Percentiles rank a stretch among this genome's conserved stretches.
Evolutionary conservation across 129 eudicot species (phyloP).

Genomic region (Cynara cardunculus): DNA sequence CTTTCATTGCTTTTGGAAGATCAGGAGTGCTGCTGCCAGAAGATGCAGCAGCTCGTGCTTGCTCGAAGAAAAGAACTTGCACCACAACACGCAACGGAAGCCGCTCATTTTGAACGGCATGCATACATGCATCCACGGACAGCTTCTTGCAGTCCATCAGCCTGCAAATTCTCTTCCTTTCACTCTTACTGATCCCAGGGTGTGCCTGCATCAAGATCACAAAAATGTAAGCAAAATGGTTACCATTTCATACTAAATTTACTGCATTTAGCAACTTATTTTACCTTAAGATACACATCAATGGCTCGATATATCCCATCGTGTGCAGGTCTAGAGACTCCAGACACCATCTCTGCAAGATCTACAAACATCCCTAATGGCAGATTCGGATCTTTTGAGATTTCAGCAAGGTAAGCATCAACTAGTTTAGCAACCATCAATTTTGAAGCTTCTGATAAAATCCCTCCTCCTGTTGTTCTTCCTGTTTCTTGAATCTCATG

Average conservation of each 20-base stretch:
- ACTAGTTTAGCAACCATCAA: constrained; percentile 85
- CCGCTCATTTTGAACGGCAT: constrained; percentile 96
- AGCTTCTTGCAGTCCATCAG: constrained; percentile 97
- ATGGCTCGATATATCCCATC: constrained; percentile 90
- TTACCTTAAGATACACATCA: constrained; percentile 88
- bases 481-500: constrained; percentile 55
- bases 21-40: constrained; percentile 99
- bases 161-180: constrained; percentile 79
- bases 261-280: background rate
- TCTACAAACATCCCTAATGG: constrained; percentile 56
- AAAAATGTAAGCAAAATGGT: background rate
- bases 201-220: constrained; percentile 52
- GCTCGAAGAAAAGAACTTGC: constrained; percentile 95
- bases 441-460: constrained; percentile 90
- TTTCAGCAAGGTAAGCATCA: constrained; percentile 75
- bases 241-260: background rate
- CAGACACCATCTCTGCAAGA: constrained; percentile 74
- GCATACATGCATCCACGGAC: constrained; percentile 93
- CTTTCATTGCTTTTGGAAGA: constrained; percentile 74
- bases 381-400: constrained; percentile 84
- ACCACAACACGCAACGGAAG: constrained; percentile 85
- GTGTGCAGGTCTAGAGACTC: constrained; percentile 63
- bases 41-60: constrained; percentile 79
- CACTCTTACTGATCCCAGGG: constrained; percentile 87
- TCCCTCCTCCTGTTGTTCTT: constrained; percentile 40